Base-by-base conservation (phyloP, 73 alveolate genomes). In the Blepharisma japonicum region DNA sequence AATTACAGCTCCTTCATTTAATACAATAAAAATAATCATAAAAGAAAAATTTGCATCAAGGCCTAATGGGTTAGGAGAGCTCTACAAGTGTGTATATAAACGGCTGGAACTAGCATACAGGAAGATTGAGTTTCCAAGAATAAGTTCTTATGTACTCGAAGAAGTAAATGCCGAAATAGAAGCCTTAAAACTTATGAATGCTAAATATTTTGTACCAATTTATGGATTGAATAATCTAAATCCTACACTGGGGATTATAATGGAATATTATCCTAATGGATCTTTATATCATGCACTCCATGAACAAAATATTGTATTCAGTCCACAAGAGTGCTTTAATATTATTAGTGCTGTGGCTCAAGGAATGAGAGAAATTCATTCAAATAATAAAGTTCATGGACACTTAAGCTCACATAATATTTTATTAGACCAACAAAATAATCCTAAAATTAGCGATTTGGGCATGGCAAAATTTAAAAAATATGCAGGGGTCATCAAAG, bases 361-460 rank as follows among this genome's bases (percentile, higher is more conserved):
- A n/a, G 11, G 54, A 7, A 4, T 72, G 50, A 49, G 54, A 18
- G 42, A 45, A 9, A 25, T 72, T 5, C 82, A 72, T 47, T 11
- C 48, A 32, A 72, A 18, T 14, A 50, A 72, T 50, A 46, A 72
- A 47, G 78, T 53, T 50, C 82, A 72, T 72, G 82, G 82, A 3
- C 82, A 72, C 45, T 5, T 72, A 0, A 49, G 55, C 11, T 72
- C 82, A 49, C 20, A 72, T 9, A 72, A 72, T 25, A 47, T 72
- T 47, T 72, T 72, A 4, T 21, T 72, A 25, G 18, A 18, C 25
- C 25, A 14, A 1, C 27, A 50, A 1, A 42, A 32, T 7, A 25
- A 72, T 7, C 70, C 50, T 7, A 21, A 21, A 32, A 55, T 72
- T 11, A 14, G 77, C 11, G 82, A 72, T 51, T n/a, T 49, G 7